phyloP scores from a whole-genome alignment of 2,329 filamentous ascomycete species.

The Ophiosphaerella narmari region DNA sequence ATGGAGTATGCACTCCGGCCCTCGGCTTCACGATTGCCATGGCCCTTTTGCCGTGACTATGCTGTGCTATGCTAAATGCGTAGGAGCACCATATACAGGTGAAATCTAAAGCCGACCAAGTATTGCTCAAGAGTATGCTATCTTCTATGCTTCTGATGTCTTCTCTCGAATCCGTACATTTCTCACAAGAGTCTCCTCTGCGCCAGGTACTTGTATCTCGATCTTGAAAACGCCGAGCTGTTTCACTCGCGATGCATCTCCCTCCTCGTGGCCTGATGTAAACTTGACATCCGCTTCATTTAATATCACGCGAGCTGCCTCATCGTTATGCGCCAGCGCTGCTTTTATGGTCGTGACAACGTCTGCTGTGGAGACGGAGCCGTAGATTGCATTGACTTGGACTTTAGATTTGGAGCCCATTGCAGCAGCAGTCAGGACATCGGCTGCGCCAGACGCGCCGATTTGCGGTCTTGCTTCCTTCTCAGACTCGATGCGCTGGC shows the following conservation, averaged over 20 bases:
- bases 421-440: slow-evolving; percentile 43
- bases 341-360: slow-evolving; percentile 55
- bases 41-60: slow-evolving; percentile 32
- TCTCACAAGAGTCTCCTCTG: slow-evolving; percentile 42
- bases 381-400: slow-evolving; percentile 51
- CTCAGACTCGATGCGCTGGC: slow-evolving; percentile 49
- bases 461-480: slow-evolving; percentile 34
- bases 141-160: slow-evolving; percentile 20
- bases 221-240: slow-evolving; percentile 58
- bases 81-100: slow-evolving; percentile 9
- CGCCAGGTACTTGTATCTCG: slow-evolving; percentile 56
- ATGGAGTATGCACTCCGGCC: slow-evolving; percentile 18
- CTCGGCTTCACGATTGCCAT: slow-evolving; percentile 19
- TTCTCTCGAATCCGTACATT: slow-evolving; percentile 41
- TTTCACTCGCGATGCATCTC: slow-evolving; percentile 54
- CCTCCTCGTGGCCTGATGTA: slow-evolving; percentile 44
- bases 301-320: slow-evolving; percentile 57
- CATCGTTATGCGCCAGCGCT: slow-evolving; percentile 56
- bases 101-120: too few species aligned
- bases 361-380: slow-evolving; percentile 60
- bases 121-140: too few species aligned
- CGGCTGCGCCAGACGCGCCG: slow-evolving; percentile 42
- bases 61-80: slow-evolving; percentile 14
- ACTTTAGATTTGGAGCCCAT: slow-evolving; percentile 35
- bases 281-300: slow-evolving; percentile 58